Evolutionary conservation across 208 protist genomes (phyloP), one percentile per base, ranked within the genome.

Genomic region (Pavlovales sp.): DNA sequence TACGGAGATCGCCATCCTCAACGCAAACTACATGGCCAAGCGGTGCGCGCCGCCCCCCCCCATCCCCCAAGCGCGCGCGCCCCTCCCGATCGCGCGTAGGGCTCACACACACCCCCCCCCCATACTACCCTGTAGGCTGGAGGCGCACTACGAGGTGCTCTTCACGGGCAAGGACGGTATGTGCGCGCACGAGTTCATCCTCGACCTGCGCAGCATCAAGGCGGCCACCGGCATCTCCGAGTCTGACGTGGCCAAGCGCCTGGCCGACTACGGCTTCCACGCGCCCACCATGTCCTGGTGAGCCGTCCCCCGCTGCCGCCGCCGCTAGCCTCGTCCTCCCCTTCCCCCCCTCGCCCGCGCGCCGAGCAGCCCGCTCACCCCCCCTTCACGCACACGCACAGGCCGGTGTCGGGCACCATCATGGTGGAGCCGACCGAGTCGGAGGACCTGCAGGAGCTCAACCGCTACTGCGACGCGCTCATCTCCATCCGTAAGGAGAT

Each of bases 351-450:
- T n/a, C n/a, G n/a, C n/a, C n/a, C n/a, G n/a, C n/a, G n/a, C n/a
- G n/a, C n/a, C n/a, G n/a, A n/a, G n/a, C n/a, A n/a, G n/a, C n/a
- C n/a, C n/a, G n/a, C n/a, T n/a, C n/a, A n/a, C n/a, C n/a, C n/a
- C n/a, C n/a, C n/a, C n/a, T n/a, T n/a, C n/a, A n/a, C n/a, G n/a
- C n/a, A n/a, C n/a, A n/a, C n/a, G n/a, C n/a, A n/a, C 57, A 71
- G 57, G 57, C 92, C 94, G 66, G 93, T 96, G 11, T 38, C 86
- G 46, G 95, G 95, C 77, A 98, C 98, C 4, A 94, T 99, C 36
- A 98, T 99, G 97, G 96, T 99, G 91, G 98, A 99, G 94, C 98
- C 98, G 11, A 99, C 98, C 0, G 98, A 99, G 92, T 96, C 93
- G 44, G 98, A 99, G 94, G 47, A 82, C 82, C 75, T 97, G 90